Base-by-base conservation (phyloP, 495 filamentous ascomycete species). In the Diplogelasinospora grovesii region DNA sequence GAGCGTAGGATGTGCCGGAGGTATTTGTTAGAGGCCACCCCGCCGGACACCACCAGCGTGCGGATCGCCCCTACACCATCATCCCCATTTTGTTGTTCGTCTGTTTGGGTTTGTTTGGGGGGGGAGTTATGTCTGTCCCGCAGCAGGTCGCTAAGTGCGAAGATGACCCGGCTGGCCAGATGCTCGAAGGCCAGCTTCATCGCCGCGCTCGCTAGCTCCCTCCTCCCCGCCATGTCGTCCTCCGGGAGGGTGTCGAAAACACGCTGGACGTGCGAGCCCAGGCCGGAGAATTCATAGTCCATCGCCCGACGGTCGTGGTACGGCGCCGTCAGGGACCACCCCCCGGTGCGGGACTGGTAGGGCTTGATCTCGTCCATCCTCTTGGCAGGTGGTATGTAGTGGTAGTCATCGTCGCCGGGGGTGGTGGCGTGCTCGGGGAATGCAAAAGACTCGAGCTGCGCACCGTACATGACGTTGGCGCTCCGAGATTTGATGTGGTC, bases 121-220 rank as follows among this genome's bases (percentile, higher is more conserved):
- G n/a, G n/a, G n/a, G n/a, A n/a, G n/a, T n/a, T n/a, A n/a, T n/a
- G n/a, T n/a, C n/a, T n/a, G n/a, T n/a, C n/a, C n/a, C n/a, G n/a
- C n/a, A n/a, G 22, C 8, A 30, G 37, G 6, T 39, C 50, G 7
- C 49, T 45, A 8, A 95, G 70, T 1, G 77, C 83, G 22, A 89
- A 72, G 2, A 88, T 52, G 0, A 88, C 70, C 24, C 90, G 70
- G 24, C 73, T 77, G 0, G 78, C 82, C 23, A 96, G 64, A 60
- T 98, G 92, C 53, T 96, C 88, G 55, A 97, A 97, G n/a, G 78
- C 76, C 11, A 89, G 53, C 14, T 78, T 73, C 85, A 93, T 88
- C 0, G 70, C 59, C 39, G 82, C 80, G 23, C 74, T 72, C 6
- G 85, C 92, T 3, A 96, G 58, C 0, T 59, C 61, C 8, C 68